Evolutionary conservation across 148 eudicot genomes (phyloP).

Genomic region (Simmondsia chinensis): DNA sequence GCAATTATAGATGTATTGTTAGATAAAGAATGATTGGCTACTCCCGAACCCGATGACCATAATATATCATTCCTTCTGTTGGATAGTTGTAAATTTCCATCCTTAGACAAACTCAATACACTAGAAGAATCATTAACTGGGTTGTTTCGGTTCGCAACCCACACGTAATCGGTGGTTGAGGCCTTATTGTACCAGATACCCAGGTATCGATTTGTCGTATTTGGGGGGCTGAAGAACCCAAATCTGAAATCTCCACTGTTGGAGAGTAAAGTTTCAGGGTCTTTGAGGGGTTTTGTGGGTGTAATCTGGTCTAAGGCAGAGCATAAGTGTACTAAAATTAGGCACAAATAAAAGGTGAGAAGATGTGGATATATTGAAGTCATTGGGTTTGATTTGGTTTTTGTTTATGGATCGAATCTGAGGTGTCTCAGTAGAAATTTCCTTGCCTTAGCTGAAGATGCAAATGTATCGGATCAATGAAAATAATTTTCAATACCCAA

Average conservation of each 20-base stretch:
- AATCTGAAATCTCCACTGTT: conserved; percentile 17
- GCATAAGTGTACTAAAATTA: too few relatives aligned
- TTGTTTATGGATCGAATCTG: too few relatives aligned
- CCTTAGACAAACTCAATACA: conserved; percentile 13
- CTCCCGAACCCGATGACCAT: conserved; percentile 31
- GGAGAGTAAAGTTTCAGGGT: conserved; percentile 25
- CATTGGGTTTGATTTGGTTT: too few relatives aligned
- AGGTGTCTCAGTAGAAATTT: too few relatives aligned
- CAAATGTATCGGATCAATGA: too few relatives aligned
- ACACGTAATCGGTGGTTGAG: conserved; percentile 9
- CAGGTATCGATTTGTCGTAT: conserved; percentile 25
- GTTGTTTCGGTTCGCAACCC: conserved; percentile 37
- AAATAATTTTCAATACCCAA: too few relatives aligned
- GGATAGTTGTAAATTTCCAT: conserved; percentile 29
- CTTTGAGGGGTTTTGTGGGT: conserved; percentile 8
- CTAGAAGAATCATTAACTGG: conserved; percentile 37
- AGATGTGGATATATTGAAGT: too few relatives aligned
- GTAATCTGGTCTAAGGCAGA: conserved; percentile 15
- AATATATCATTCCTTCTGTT: conserved; percentile 17
- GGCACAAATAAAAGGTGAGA: too few relatives aligned
- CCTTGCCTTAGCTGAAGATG: too few relatives aligned
- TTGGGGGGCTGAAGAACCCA: conserved; percentile 33
- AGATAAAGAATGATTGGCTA: not conserved
- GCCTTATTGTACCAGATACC: conserved; percentile 34
- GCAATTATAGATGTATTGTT: conserved; percentile 9